Percentiles rank a stretch among this genome's conserved stretches.
Evolutionary conservation across 83 land plant genomes (phyloP).

Genomic region (Diphasiastrum complanatum): DNA sequence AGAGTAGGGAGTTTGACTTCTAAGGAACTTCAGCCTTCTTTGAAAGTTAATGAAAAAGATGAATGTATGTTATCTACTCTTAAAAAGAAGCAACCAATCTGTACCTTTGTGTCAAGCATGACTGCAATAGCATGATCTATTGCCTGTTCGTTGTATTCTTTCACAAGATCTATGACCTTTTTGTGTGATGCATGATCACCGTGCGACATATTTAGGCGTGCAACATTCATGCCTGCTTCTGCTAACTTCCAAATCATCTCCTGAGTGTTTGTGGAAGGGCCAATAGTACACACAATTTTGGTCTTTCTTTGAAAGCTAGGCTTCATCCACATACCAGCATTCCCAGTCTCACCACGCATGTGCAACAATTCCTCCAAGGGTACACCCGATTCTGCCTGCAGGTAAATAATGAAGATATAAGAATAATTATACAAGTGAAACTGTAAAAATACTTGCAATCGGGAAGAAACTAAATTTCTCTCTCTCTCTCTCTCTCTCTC

Average conservation of each 20-base stretch:
- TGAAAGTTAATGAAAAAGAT: too few relatives aligned
- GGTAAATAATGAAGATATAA: not conserved
- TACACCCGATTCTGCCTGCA: not conserved
- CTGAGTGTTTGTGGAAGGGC: slow-evolving; percentile 75
- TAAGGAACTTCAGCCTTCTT: too few relatives aligned
- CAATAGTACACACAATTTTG: slow-evolving; percentile 90
- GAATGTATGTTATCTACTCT: too few relatives aligned
- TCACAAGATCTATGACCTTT: slow-evolving; percentile 83
- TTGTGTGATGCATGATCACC: slow-evolving; percentile 91
- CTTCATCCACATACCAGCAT: slow-evolving; percentile 23
- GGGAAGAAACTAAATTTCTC: not conserved
- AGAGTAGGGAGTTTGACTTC: too few relatives aligned
- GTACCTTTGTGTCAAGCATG: slow-evolving; percentile 97
- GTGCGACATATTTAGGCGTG: slow-evolving; percentile 96
- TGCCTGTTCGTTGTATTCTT: slow-evolving; percentile 71
- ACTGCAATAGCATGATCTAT: slow-evolving; percentile 71
- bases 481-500: too few relatives aligned
- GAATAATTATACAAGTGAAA: not conserved
- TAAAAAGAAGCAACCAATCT: too few relatives aligned
- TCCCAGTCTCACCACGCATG: slow-evolving; percentile 11
- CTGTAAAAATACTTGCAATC: not conserved
- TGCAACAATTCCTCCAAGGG: slow-evolving; percentile 11
- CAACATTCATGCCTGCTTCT: slow-evolving; percentile 91
- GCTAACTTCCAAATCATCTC: slow-evolving; percentile 97
- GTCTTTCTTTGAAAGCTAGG: slow-evolving; percentile 65